Evolutionary conservation across 2,329 filamentous ascomycete species (phyloP), one percentile per base, ranked within the genome.

Genomic region (Neurospora sp.): DNA sequence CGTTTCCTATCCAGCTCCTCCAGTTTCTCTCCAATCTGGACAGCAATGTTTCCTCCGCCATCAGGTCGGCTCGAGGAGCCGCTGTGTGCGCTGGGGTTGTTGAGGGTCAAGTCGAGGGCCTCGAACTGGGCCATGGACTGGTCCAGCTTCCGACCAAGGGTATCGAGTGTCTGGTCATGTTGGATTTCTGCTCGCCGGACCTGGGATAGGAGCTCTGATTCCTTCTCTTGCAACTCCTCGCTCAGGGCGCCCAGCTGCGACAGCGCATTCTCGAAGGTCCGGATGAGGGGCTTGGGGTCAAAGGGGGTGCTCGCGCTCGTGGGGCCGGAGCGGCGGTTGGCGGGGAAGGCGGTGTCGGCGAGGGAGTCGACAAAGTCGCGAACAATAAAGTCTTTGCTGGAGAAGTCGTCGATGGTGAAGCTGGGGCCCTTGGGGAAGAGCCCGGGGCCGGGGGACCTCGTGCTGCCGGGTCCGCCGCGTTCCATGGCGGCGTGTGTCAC

Each of bases 301-400:
- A 99, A 99, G 4, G 85, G 82, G 72, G 86, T 85, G 77, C 83
- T 85, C 72, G 83, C 84, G 77, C 83, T 85, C 72, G 83, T 84
- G 73, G 87, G 85, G 8, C 87, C 89, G 15, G 94, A 97, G 71
- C 92, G 91, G 69, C 96, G 92, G 77, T 90, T 92, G 28, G 86
- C 84, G n/a, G 92, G 90, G 41, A 93, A 87, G 28, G 93, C 92
- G 75, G 86, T 91, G 73, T 98, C 94, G 67, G 95, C 96, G 70
- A 99, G 89, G 68, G 90, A 88, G 79, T 99, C 96, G 76, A 99
- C 90, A 79, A 99, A 99, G 82, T 99, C 96, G 77, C 97, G 93
- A 74, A 98, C 95, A 73, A 98, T 97, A 78, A 98, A 99, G 82
- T 98, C 96, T 76, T 92, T 92, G 79, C 86, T 92, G 70, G 92